Evolutionary conservation across 345 rosid genomes (phyloP), one percentile per base, ranked within the genome.

Genomic region (Geranium brycei): DNA sequence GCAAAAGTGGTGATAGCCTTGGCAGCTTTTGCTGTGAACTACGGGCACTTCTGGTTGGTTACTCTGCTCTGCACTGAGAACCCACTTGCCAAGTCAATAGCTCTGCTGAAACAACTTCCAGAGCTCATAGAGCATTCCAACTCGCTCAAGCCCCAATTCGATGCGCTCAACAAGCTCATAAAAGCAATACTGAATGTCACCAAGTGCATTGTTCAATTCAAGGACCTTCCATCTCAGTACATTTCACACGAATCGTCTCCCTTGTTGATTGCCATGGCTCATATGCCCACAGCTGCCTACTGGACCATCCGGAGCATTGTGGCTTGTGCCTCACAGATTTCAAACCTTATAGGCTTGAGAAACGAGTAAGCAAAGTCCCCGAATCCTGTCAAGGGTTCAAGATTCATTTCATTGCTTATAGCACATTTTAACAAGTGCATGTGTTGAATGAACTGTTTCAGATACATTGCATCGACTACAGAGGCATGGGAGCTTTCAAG

Each of bases 401-500:
- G 41, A 4, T 35, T 35, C 41, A 32, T 32, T 32, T 32, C 38
- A 35, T 35, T 35, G 41, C 41, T 35, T 4, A 35, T 4, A 35
- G 41, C 41, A 35, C 41, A 35, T 35, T 35, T 35, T 35, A 35
- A 35, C 28, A 0, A 23, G 28, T 23, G 28, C 28, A 23, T 23
- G 28, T 23, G 28, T 23, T n/a, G n/a, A 2, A 1, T 35, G 41
- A 7, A 35, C 67, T 19, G 13, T 32, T 47, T 63, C 73, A 84
- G 85, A 69, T 66, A 63, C 63, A 28, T 69, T 11, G 68, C 70
- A 51, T 77, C 83, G 30, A 75, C 89, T 53, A 71, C 77, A 47
- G 88, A 83, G 66, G 74, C 82, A 11, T 88, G 95, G 89, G 95
- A 85, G 71, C 70, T 85, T 12, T 85, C 85, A 59, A 78, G 86